A percentile compares a stretch with the other conserved stretches of the same genome.
Evolutionary conservation across 2,329 filamentous ascomycete species (phyloP).

Genomic region (Hypomyces rosellus): DNA sequence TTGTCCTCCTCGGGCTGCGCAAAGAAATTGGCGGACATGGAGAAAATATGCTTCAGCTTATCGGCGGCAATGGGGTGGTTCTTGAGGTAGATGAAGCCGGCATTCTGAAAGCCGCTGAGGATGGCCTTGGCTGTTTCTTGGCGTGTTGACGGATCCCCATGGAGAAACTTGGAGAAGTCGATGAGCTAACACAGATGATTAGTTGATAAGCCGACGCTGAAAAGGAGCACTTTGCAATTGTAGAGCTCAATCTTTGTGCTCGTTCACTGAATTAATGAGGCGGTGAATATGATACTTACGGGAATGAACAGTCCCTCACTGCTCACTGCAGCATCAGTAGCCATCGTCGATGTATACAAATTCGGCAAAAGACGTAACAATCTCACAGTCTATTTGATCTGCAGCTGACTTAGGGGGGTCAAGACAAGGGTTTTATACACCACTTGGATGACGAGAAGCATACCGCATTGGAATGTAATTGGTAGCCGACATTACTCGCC

Average conservation of each 20-base stretch:
- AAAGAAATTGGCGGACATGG: constrained; percentile 66
- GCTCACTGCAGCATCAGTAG: constrained; percentile 39
- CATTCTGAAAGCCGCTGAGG: constrained; percentile 72
- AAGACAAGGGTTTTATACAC: neutral
- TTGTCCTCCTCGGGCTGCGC: constrained; percentile 56
- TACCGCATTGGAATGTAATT: too few species aligned
- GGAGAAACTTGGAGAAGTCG: constrained; percentile 67
- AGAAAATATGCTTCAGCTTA: constrained; percentile 56
- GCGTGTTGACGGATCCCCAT: constrained; percentile 54
- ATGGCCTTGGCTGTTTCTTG: constrained; percentile 63
- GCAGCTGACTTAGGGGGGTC: neutral
- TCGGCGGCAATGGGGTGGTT: constrained; percentile 65
- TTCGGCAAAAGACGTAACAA: neutral
- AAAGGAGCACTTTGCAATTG: neutral
- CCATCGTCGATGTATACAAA: constrained; percentile 16
- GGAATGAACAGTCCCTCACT: constrained; percentile 50
- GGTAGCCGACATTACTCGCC: too few species aligned
- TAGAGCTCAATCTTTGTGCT: neutral
- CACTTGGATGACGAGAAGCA: neutral
- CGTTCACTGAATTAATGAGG: neutral
- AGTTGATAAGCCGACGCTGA: neutral
- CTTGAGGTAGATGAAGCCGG: constrained; percentile 84
- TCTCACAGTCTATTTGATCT: neutral
- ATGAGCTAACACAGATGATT: constrained; percentile 18
- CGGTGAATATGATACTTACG: constrained; percentile 28